phyloP scores from a whole-genome alignment of 176 grass and related monocot genomes.

The Carex myosuroides region DNA sequence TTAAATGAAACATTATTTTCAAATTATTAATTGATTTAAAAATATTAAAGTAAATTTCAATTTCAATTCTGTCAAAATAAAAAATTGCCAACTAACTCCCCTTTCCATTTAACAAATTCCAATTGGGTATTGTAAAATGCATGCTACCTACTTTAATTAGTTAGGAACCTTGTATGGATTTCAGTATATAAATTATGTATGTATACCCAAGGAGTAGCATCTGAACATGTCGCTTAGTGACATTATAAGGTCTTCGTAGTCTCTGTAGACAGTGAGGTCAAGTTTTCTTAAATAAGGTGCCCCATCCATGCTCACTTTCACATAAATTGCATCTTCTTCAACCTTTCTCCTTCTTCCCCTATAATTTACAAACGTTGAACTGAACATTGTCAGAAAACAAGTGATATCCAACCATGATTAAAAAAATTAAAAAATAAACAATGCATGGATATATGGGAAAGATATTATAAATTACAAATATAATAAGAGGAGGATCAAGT shows the following conservation, averaged over 20 bases:
- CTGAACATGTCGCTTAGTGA: conserved; percentile 66
- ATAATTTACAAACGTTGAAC: background rate
- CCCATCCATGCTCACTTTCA: conserved; percentile 96
- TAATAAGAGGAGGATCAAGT: too few species aligned
- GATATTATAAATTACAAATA: background rate
- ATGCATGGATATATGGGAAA: background rate
- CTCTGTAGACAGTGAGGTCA: conserved; percentile 61
- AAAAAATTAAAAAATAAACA: background rate
- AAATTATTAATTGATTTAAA: background rate
- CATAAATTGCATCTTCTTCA: conserved; percentile 47
- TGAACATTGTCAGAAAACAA: background rate
- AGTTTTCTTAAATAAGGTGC: conserved; percentile 79
- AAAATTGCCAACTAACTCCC: too few species aligned
- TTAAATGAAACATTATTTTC: background rate
- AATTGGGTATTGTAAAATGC: conserved; percentile 1
- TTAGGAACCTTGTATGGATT: background rate
- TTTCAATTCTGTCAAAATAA: too few species aligned
- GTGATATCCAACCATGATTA: background rate
- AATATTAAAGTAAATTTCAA: background rate
- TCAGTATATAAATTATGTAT: background rate
- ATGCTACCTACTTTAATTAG: background rate
- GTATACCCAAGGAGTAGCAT: conserved; percentile 51
- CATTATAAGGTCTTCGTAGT: conserved; percentile 57
- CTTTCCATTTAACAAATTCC: background rate
- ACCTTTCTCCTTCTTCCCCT: conserved; percentile 22